phyloP scores from a whole-genome alignment of 2,329 filamentous ascomycete genomes.

The Ophiobolus disseminans region DNA sequence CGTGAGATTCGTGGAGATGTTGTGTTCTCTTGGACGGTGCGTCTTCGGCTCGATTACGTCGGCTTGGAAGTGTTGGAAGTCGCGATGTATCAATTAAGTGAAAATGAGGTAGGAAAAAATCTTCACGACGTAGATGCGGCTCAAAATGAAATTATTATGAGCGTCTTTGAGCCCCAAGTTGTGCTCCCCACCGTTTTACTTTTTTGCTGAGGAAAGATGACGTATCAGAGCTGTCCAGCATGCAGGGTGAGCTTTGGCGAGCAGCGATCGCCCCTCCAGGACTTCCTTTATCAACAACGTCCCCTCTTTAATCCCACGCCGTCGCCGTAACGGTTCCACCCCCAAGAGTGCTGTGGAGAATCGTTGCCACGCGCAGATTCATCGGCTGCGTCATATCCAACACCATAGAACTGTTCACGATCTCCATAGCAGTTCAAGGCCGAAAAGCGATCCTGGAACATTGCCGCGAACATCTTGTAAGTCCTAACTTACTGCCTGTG shows the following conservation, averaged over 20 bases:
- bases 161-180: constrained; percentile 22
- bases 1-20: constrained; percentile 10
- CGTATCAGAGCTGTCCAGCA: constrained; percentile 24
- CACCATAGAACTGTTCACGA: too few species aligned
- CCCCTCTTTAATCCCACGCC: constrained; percentile 31
- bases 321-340: constrained; percentile 24
- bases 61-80: constrained; percentile 12
- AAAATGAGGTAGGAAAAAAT: constrained; percentile 9
- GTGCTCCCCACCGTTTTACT: constrained; percentile 22
- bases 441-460: too few species aligned
- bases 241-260: constrained; percentile 34
- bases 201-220: constrained; percentile 30
- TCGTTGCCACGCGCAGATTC: constrained; percentile 1
- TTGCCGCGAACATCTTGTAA: background rate
- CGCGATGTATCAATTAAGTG: background rate
- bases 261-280: constrained; percentile 15
- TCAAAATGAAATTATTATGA: constrained; percentile 13
- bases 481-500: too few species aligned
- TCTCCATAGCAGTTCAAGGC: too few species aligned
- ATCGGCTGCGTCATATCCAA: too few species aligned
- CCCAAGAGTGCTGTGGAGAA: constrained; percentile 23
- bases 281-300: constrained; percentile 13
- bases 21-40: too few species aligned
- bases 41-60: constrained; percentile 16
- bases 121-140: constrained; percentile 14